A percentile compares a stretch with the other conserved stretches of the same genome.
Conservation (phyloP, 768 basidiomycete species). For the Pleurotus cornucopiae region DNA sequence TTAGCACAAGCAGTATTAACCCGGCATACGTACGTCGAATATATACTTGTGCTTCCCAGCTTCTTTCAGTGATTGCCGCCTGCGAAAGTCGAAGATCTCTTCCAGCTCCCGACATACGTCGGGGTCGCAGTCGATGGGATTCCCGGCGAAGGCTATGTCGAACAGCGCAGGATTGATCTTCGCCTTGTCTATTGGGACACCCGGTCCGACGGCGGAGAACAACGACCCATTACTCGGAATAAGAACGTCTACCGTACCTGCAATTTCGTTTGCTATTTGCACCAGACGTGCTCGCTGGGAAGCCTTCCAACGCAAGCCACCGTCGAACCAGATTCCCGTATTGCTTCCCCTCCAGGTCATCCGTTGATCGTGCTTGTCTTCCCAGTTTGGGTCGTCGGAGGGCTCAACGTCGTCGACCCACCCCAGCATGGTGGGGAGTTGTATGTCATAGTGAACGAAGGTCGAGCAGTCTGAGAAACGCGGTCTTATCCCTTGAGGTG, state of each 20-base stretch:
- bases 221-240: constrained; percentile 12
- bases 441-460: constrained; percentile 41
- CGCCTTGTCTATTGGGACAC: constrained; percentile 19
- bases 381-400: constrained; percentile 52
- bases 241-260: constrained; percentile 27
- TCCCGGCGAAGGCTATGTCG: constrained; percentile 47
- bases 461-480: constrained; percentile 40
- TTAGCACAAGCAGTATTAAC: neutral
- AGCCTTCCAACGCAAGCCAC: constrained; percentile 31
- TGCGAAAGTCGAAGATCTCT: constrained; percentile 39
- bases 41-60: constrained; percentile 50
- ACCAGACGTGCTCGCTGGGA: constrained; percentile 40
- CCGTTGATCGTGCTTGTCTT: constrained; percentile 46
- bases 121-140: constrained; percentile 32
- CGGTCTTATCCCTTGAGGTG: constrained; percentile 29
- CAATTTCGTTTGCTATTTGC: constrained; percentile 26
- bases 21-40: constrained; percentile 29
- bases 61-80: constrained; percentile 29
- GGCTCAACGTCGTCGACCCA: constrained; percentile 29
- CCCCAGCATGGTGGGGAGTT: constrained; percentile 29
- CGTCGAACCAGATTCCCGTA: constrained; percentile 47
- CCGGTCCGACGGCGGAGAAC: constrained; percentile 23
- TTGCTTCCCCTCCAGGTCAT: constrained; percentile 63
- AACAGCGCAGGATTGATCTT: constrained; percentile 40
- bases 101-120: constrained; percentile 35